A percentile compares a stretch with the other conserved stretches of the same genome.
Conservation (phyloP, 495 filamentous ascomycete species). For the Elasticomyces elasticus region DNA sequence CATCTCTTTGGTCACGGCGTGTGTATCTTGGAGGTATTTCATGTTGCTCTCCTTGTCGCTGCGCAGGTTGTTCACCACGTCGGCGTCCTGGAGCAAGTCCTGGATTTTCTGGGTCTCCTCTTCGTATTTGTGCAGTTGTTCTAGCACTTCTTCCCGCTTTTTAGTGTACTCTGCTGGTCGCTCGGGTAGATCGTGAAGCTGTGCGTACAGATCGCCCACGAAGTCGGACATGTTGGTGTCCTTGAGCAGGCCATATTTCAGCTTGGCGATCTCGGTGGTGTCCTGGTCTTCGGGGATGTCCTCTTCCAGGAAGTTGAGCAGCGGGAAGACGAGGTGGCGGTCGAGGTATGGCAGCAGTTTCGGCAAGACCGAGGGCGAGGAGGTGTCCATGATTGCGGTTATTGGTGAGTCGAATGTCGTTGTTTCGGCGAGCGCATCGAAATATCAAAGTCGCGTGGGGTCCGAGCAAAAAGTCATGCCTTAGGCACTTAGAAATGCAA, state of each 20-base stretch:
- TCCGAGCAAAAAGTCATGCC: too few relatives aligned
- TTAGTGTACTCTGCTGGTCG: constrained; percentile 74
- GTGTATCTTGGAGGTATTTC: constrained; percentile 87
- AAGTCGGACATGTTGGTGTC: constrained; percentile 98
- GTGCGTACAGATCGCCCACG: constrained; percentile 75
- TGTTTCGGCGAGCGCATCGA: too few relatives aligned
- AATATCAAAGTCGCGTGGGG: too few relatives aligned
- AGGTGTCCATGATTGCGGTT: background rate
- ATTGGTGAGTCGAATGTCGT: too few relatives aligned
- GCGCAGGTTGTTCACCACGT: constrained; percentile 75
- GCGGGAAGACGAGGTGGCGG: constrained; percentile 87
- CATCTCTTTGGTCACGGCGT: constrained; percentile 87
- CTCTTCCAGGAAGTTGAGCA: constrained; percentile 68
- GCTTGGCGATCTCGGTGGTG: constrained; percentile 49
- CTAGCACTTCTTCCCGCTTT: constrained; percentile 80
- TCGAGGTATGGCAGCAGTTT: constrained; percentile 89
- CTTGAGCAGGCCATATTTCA: constrained; percentile 87
- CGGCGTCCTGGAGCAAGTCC: constrained; percentile 71
- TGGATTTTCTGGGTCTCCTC: constrained; percentile 78
- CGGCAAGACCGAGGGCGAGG: constrained; percentile 47
- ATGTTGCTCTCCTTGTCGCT: constrained; percentile 97
- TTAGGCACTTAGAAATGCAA: background rate
- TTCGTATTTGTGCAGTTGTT: constrained; percentile 66
- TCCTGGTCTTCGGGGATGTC: constrained; percentile 49
- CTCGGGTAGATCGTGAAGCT: constrained; percentile 69